Evolutionary conservation across 106 monocot species (phyloP).

Genomic region (Dioscorea dumetorum): DNA sequence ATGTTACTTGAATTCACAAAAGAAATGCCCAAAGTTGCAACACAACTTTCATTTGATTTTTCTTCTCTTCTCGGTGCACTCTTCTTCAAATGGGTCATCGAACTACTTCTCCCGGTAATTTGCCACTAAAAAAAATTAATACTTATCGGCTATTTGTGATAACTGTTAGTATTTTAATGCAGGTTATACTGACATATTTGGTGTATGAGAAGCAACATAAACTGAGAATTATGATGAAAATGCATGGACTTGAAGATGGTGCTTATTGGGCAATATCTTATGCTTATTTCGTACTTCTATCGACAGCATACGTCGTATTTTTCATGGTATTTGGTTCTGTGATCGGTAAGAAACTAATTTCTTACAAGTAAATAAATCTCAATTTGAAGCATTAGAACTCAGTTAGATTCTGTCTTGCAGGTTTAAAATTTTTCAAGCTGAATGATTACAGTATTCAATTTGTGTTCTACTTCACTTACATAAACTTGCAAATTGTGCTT

Average conservation of each 20-base stretch:
- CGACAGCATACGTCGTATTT: slow-evolving; percentile 31
- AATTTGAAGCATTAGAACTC: background rate
- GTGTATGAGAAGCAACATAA: slow-evolving; percentile 75
- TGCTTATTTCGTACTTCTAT: slow-evolving; percentile 47
- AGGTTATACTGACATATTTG: slow-evolving; percentile 56
- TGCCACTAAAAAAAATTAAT: background rate
- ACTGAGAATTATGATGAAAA: slow-evolving; percentile 68
- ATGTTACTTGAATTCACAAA: slow-evolving; percentile 46
- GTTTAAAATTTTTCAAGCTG: slow-evolving; percentile 52
- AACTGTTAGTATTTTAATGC: slow-evolving; percentile 2
- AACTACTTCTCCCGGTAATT: slow-evolving; percentile 52
- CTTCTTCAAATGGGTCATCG: slow-evolving; percentile 50
- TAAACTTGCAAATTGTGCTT: slow-evolving; percentile 67
- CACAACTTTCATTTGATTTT: slow-evolving; percentile 23
- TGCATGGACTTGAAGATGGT: slow-evolving; percentile 69
- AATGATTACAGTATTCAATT: slow-evolving; percentile 69
- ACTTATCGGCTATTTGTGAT: background rate
- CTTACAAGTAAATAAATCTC: background rate
- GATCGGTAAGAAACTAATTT: slow-evolving; percentile 32
- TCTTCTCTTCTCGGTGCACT: slow-evolving; percentile 41
- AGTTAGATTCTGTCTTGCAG: background rate
- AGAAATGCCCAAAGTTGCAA: slow-evolving; percentile 64
- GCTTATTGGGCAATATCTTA: slow-evolving; percentile 64
- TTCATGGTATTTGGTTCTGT: slow-evolving; percentile 46
- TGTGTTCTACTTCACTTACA: slow-evolving; percentile 64